Evolutionary conservation across 2,329 filamentous ascomycete species (phyloP), one percentile per base, ranked within the genome.

Genomic region (Nothopassalora personata): DNA sequence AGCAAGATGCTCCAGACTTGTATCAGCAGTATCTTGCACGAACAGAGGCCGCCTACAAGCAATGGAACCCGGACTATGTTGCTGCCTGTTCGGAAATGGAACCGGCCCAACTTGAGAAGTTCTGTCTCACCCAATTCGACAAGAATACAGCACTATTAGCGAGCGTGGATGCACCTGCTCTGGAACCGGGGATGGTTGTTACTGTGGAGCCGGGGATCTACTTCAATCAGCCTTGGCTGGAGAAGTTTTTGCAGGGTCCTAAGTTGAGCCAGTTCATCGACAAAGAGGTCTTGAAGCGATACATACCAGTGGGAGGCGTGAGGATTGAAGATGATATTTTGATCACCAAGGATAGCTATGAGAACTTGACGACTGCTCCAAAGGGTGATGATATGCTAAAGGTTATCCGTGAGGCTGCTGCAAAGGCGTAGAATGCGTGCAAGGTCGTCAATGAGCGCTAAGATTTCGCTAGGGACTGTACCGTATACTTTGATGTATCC

Each of bases 201-300:
- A 99, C 94, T 0, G 91, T 97, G 34, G 94, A 99, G 77, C 94
- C 94, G 6, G 94, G 94, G 18, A 84, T 86, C 46, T 92, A 92
- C 73, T 91, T 92, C 75, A 89, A 86, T 74, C 79, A 80, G 18
- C 86, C 85, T 56, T 89, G 89, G 65, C 83, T 92, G 61, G 83
- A 90, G 75, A 63, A 56, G 3, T 83, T 85, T 18, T 86, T 85
- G 69, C 79, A 86, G 63, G 76, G 81, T 59, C 78, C 82, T 60
- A 73, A 77, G 53, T 83, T 87, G 67, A 76, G 77, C 31, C 78
- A 80, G 62, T 90, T 81, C 68, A 86, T 94, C 70, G 81, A 93
- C 73, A 75, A 75, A 65, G 77, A 80, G 4, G 81, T 87, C 2
- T 75, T 93, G 43, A 83, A 87, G 60, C 78, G 77, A 61, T 93